These are phyloP conservation scores for Straminergon stramineum DNA, from an alignment of 225 moss, liverwort and hornwort species.

Conservation along the genomic window DNA sequence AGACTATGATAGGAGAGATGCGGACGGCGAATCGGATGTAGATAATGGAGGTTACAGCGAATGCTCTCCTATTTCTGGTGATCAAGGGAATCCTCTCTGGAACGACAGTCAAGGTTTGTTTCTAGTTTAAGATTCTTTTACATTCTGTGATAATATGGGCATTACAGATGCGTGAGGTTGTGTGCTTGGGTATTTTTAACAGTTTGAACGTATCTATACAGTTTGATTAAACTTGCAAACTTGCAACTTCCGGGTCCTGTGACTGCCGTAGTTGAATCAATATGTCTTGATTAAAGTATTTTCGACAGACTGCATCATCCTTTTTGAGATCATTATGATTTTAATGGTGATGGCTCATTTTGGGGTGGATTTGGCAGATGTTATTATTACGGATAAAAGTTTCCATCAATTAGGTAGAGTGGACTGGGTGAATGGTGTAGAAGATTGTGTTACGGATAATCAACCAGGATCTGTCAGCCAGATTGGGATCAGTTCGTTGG, in stretches of 20 bases:
- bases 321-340: background rate
- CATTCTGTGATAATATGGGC: background rate
- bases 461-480: constrained; percentile 8
- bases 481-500: constrained; percentile 24
- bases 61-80: constrained; percentile 15
- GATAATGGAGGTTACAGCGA: constrained; percentile 35
- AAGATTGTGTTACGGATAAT: constrained; percentile 23
- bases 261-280: background rate
- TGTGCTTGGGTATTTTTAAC: background rate
- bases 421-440: constrained; percentile 27
- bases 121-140: background rate
- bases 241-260: background rate
- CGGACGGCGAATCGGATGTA: constrained; percentile 60
- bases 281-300: background rate
- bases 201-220: background rate
- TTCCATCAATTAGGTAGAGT: constrained; percentile 22
- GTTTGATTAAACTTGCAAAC: background rate
- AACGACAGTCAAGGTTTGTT: constrained; percentile 22
- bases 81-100: constrained; percentile 8
- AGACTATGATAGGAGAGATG: constrained; percentile 39
- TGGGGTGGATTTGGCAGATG: constrained; percentile 24
- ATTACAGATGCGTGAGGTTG: background rate
- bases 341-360: background rate
- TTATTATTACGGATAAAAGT: constrained; percentile 31
- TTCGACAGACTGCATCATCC: background rate